Evolutionary conservation across 176 grass and related monocot genomes (phyloP), one percentile per base, ranked within the genome.

Genomic region (Juncus effusus): DNA sequence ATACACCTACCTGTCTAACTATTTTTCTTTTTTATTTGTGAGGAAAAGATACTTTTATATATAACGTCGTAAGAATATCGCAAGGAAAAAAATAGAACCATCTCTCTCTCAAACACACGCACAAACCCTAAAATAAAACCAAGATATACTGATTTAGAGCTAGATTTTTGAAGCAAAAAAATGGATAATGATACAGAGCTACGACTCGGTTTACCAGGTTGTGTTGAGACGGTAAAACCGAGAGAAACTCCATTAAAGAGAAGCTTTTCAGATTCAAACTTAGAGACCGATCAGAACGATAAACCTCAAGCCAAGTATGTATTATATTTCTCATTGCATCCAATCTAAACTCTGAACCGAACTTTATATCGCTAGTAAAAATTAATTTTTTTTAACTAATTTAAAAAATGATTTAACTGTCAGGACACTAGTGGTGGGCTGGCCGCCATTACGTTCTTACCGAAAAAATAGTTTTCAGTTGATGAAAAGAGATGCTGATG

Each of bases 351-450:
- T 13, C 38, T 41, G 11, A 42, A 58, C 40, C n/a, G 16, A 28
- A 41, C 69, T 10, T 38, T 45, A 0, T 16, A 40, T 45, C 5
- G 13, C 63, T 13, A 19, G 56, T 40, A 1, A 9, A 1, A 3
- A 44, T 19, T 19, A 0, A 9, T 42, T 10, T 36, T 51, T 60
- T 63, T 55, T 3, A 7, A 47, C 38, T 67, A 57, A 56, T 19
- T 28, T 19, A 38, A 4, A 4, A 66, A 4, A 16, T 45, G n/a
- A 13, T 59, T 16, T 7, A 57, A 10, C 12, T 70, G 36, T 35
- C 80, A 82, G 80, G 67, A 51, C 38, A 60, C 80, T 73, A 44
- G 11, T 73, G 28, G 80, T 82, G 0, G 80, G 80, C 14, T 82
- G 80, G 74, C 80, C 80, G 10, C 80, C 80, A 0, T 15, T 82